These are phyloP conservation scores for Syzygium jambos DNA, from an alignment of 345 rosid species.

Conservation along the genomic window DNA sequence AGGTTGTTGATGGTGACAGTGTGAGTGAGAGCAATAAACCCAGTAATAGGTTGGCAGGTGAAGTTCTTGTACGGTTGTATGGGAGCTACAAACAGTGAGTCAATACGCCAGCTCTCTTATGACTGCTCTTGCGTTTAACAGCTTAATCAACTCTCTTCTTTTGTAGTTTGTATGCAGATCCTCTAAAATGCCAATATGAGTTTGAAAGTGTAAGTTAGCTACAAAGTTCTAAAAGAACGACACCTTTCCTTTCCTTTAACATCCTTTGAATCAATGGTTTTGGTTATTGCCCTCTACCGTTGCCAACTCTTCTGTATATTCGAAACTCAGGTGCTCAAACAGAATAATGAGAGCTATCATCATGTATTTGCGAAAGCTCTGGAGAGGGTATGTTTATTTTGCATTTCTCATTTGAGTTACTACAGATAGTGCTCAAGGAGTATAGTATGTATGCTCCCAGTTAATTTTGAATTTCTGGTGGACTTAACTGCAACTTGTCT, in stretches of 20 bases:
- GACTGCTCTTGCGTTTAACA: background rate
- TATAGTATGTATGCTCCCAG: background rate
- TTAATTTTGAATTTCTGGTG: background rate
- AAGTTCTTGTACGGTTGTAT: conserved; percentile 38
- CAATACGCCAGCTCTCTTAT: background rate
- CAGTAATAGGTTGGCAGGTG: conserved; percentile 6
- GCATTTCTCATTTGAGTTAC: background rate
- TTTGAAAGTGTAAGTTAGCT: conserved; percentile 30
- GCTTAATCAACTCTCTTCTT: background rate
- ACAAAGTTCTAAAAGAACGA: background rate
- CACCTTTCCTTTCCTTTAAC: background rate
- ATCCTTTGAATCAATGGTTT: background rate
- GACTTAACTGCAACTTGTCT: conserved; percentile 1
- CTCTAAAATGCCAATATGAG: conserved; percentile 20
- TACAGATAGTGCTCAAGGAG: background rate
- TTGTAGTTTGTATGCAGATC: conserved; percentile 37
- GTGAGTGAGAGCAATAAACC: conserved; percentile 22
- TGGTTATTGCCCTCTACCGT: background rate
- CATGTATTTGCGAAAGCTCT: conserved; percentile 35
- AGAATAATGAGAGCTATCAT: conserved; percentile 19
- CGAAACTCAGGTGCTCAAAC: conserved; percentile 22
- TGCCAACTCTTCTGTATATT: background rate
- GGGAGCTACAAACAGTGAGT: conserved; percentile 48
- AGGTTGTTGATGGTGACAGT: conserved; percentile 36
- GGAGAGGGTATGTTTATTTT: conserved; percentile 22